A percentile compares a stretch with the other conserved stretches of the same genome.
Conservation (phyloP, 2,329 filamentous ascomycete species). For the Aspergillus versicolor region DNA sequence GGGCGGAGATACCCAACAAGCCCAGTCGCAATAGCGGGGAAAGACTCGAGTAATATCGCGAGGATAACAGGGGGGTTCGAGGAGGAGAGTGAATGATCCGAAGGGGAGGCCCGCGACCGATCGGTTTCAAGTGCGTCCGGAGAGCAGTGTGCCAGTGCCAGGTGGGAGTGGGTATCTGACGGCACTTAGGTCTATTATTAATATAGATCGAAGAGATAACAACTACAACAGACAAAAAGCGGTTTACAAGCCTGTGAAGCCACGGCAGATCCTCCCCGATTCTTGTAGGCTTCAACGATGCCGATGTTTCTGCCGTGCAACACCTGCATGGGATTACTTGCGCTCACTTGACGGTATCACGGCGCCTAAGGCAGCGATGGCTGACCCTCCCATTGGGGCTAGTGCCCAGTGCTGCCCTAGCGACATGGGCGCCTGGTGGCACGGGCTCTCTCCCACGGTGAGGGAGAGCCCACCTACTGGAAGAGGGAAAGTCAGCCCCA, state of each 20-base stretch:
- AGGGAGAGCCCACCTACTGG: not conserved
- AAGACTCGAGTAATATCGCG: constrained; percentile 1
- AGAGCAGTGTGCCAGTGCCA: constrained; percentile 1
- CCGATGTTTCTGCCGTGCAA: not conserved
- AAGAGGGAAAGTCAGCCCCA: not conserved
- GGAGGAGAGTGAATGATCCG: constrained; percentile 10
- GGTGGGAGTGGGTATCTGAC: not conserved
- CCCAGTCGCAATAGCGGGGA: constrained; percentile 21
- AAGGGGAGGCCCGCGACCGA: constrained; percentile 10
- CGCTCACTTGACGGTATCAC: not conserved
- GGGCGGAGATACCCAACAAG: constrained; percentile 25
- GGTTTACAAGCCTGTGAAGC: not conserved
- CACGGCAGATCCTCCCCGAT: not conserved
- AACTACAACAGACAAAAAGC: not conserved
- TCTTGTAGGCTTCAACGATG: not conserved
- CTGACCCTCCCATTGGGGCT: not conserved
- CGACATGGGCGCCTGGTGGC: no score
- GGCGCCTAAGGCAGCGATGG: not conserved
- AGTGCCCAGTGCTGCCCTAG: constrained; percentile 1
- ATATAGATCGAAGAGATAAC: not conserved
- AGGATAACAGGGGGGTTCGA: constrained; percentile 8
- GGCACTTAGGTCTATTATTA: constrained; percentile 6
- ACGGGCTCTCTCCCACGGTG: no score
- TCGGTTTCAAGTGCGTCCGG: constrained; percentile 14
- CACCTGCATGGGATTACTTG: not conserved